Evolutionary conservation across 805 yeast genomes (phyloP).

Genomic region (Ogataea corticis): DNA sequence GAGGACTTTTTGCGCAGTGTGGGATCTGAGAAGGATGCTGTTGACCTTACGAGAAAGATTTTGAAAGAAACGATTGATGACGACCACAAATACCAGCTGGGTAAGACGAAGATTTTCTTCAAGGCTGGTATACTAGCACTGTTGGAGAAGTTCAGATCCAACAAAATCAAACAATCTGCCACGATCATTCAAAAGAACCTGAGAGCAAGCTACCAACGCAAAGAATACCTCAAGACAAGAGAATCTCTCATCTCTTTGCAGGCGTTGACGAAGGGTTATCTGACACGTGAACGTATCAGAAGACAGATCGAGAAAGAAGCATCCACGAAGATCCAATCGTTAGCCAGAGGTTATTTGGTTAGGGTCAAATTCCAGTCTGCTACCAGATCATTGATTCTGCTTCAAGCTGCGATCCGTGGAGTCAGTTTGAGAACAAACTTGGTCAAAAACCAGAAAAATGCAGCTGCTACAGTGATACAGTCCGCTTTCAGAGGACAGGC

Average conservation of each 20-base stretch:
- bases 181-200: conserved; percentile 82
- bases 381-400: conserved; percentile 38
- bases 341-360: conserved; percentile 53
- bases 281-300: conserved; percentile 55
- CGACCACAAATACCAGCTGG: conserved; percentile 76
- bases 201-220: conserved; percentile 63
- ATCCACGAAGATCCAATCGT: conserved; percentile 71
- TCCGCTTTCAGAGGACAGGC: conserved; percentile 65
- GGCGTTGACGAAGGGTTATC: conserved; percentile 60
- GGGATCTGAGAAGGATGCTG: conserved; percentile 55
- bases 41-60: conserved; percentile 67
- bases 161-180: conserved; percentile 76
- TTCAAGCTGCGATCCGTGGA: conserved; percentile 55
- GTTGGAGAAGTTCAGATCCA: conserved; percentile 81
- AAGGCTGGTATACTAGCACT: conserved; percentile 96
- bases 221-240: conserved; percentile 54
- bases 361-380: conserved; percentile 42
- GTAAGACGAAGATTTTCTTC: conserved; percentile 91
- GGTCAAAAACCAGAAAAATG: conserved; percentile 49
- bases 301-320: conserved; percentile 58
- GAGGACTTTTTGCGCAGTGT: conserved; percentile 53
- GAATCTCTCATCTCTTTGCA: conserved; percentile 59
- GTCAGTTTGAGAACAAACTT: conserved; percentile 52
- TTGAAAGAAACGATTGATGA: conserved; percentile 64
- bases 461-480: conserved; percentile 74